phyloP scores from a whole-genome alignment of 2,329 filamentous ascomycete species.

The Exutisphaerella laricina region DNA sequence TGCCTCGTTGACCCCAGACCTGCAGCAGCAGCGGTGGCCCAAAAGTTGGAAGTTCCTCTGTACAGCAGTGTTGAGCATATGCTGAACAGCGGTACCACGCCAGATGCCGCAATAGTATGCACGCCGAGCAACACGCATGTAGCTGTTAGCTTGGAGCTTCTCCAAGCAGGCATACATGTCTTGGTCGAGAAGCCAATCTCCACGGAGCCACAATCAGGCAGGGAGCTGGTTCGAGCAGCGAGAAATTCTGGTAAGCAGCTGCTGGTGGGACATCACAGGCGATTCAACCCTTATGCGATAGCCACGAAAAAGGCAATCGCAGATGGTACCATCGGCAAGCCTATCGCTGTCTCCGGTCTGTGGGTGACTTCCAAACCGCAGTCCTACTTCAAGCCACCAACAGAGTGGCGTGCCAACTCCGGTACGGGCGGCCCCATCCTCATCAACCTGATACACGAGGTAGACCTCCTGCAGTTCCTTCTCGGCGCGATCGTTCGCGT shows the following conservation, averaged over 20 bases:
- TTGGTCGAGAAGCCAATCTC: slow-evolving; percentile 56
- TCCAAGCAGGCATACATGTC: slow-evolving; percentile 47
- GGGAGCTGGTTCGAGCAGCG: slow-evolving; percentile 29
- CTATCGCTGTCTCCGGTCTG: slow-evolving; percentile 51
- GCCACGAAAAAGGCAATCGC: slow-evolving; percentile 45
- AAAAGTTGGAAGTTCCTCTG: slow-evolving; percentile 35
- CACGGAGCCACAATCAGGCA: slow-evolving; percentile 37
- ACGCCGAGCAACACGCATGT: slow-evolving; percentile 57
- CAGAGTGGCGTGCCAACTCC: slow-evolving; percentile 44
- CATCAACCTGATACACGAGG: slow-evolving; percentile 58
- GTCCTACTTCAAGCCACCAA: slow-evolving; percentile 46
- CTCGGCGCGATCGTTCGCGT: slow-evolving; percentile 50
- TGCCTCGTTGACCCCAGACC: slow-evolving; percentile 46
- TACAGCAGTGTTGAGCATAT: slow-evolving; percentile 42
- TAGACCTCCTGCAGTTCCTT: slow-evolving; percentile 54
- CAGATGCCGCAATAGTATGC: slow-evolving; percentile 53
- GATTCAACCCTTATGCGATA: slow-evolving; percentile 54
- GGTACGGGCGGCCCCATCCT: slow-evolving; percentile 46
- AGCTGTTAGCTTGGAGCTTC: slow-evolving; percentile 44
- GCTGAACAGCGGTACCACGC: slow-evolving; percentile 37
- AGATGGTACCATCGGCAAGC: slow-evolving; percentile 39
- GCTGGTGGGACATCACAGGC: slow-evolving; percentile 54
- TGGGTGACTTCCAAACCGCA: slow-evolving; percentile 51
- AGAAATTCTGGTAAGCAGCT: slow-evolving; percentile 31
- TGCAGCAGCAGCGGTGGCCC: slow-evolving; percentile 34